A percentile compares a stretch with the other conserved stretches of the same genome.
phyloP scores from a whole-genome alignment of 2,329 filamentous ascomycete species.

The Venturia oleaginea region DNA sequence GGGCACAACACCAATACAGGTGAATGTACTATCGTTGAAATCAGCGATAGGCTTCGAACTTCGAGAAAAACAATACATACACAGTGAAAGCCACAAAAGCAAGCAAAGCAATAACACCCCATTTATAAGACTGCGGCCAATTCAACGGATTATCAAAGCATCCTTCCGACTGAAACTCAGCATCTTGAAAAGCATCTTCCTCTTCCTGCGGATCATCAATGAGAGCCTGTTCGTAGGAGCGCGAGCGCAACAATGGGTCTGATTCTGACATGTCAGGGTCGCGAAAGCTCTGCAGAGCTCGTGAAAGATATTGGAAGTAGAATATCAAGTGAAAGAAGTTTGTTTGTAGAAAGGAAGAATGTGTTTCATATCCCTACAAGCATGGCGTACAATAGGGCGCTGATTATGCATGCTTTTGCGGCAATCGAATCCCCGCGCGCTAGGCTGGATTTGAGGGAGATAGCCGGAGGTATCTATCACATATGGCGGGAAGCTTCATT shows the following conservation, averaged over 20 bases:
- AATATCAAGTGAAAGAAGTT: not conserved
- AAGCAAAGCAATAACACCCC: constrained; percentile 25
- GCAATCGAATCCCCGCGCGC: not conserved
- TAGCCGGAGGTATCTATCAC: not conserved
- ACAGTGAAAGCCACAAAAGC: constrained; percentile 28
- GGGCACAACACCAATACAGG: constrained; percentile 29
- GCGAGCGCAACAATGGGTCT: not conserved
- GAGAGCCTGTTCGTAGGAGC: not conserved
- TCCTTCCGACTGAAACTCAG: constrained; percentile 21
- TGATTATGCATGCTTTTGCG: not conserved
- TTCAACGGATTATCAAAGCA: constrained; percentile 25
- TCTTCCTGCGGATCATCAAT: constrained; percentile 19
- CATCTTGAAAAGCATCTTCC: not conserved
- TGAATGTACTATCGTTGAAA: constrained; percentile 24
- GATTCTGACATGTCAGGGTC: not conserved
- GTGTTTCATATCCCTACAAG: not conserved
- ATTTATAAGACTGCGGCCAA: constrained; percentile 25
- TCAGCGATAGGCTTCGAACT: constrained; percentile 15
- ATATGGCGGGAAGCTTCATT: not conserved
- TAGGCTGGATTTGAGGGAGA: not conserved
- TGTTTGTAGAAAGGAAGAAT: not conserved
- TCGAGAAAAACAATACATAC: constrained; percentile 18
- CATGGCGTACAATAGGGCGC: not conserved
- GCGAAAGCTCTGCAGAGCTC: not conserved
- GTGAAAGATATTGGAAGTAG: not conserved